Evolutionary conservation across 208 protist genomes (phyloP).

Genomic region (Acanthamoeba rhysodes): DNA sequence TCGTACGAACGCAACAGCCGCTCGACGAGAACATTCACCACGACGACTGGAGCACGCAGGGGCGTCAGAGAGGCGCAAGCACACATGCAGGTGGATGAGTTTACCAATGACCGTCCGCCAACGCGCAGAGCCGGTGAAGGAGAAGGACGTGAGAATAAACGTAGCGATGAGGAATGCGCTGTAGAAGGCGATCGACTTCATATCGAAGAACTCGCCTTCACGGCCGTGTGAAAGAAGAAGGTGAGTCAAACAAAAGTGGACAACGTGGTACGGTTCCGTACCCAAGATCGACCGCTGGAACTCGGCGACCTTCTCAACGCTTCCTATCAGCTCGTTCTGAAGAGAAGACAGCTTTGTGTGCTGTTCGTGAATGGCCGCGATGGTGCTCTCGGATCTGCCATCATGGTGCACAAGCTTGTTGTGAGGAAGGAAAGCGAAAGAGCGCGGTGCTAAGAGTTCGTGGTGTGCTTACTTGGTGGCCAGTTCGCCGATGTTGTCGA

Average conservation of each 20-base stretch:
- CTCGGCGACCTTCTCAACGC: slow-evolving; percentile 34
- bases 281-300: slow-evolving; percentile 22
- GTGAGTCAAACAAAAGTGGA: neutral
- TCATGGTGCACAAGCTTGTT: neutral
- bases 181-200: slow-evolving; percentile 23
- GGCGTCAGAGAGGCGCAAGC: neutral
- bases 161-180: neutral
- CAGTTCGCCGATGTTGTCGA: slow-evolving; percentile 49
- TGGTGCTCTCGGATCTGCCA: slow-evolving; percentile 6
- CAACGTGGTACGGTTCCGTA: neutral
- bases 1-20: neutral
- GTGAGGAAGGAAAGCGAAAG: neutral
- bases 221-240: neutral
- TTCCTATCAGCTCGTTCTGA: slow-evolving; percentile 11
- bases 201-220: slow-evolving; percentile 51
- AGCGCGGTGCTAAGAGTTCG: neutral
- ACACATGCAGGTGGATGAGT: neutral
- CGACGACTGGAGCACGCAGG: neutral
- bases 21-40: neutral
- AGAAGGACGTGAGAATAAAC: slow-evolving; percentile 24
- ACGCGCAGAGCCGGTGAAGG: neutral
- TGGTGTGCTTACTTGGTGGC: neutral
- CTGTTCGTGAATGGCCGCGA: slow-evolving; percentile 13
- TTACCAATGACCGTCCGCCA: neutral
- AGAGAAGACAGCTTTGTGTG: neutral